These are phyloP conservation scores for Sporothrix variecibatus DNA, from an alignment of 2,329 filamentous ascomycete species.

Conservation along the genomic window DNA sequence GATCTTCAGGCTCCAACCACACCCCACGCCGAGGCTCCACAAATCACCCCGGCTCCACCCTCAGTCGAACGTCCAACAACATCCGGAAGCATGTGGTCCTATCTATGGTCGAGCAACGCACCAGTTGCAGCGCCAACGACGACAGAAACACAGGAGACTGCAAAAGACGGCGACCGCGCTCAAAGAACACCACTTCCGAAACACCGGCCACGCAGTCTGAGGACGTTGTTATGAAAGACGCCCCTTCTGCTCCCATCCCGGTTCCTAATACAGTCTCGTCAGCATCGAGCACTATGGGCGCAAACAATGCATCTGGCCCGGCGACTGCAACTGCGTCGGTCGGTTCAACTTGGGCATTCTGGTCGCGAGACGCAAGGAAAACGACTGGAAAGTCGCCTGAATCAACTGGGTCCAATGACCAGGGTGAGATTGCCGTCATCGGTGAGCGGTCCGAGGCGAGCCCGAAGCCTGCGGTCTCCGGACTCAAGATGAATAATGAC, in stretches of 20 bases:
- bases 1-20: background rate
- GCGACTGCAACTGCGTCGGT: constrained; percentile 42
- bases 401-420: constrained; percentile 36
- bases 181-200: constrained; percentile 21
- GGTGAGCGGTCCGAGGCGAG: constrained; percentile 59
- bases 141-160: constrained; percentile 21
- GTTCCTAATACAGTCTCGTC: constrained; percentile 33
- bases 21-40: constrained; percentile 27
- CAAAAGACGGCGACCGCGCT: background rate
- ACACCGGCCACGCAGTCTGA: constrained; percentile 37
- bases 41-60: constrained; percentile 24
- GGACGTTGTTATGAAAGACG: constrained; percentile 49
- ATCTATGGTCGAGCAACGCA: constrained; percentile 41
- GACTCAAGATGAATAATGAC: constrained; percentile 46
- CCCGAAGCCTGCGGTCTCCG: constrained; percentile 48
- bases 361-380: constrained; percentile 62
- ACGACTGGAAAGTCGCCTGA: constrained; percentile 36
- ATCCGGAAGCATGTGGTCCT: constrained; percentile 32
- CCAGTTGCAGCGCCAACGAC: constrained; percentile 20
- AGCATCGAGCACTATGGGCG: background rate
- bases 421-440: constrained; percentile 59
- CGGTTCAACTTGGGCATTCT: constrained; percentile 78
- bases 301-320: constrained; percentile 37
- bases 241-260: constrained; percentile 30
- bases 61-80: constrained; percentile 26